These are phyloP conservation scores for Xylaria sp. DNA, from an alignment of 2,329 filamentous ascomycete species.

Conservation along the genomic window DNA sequence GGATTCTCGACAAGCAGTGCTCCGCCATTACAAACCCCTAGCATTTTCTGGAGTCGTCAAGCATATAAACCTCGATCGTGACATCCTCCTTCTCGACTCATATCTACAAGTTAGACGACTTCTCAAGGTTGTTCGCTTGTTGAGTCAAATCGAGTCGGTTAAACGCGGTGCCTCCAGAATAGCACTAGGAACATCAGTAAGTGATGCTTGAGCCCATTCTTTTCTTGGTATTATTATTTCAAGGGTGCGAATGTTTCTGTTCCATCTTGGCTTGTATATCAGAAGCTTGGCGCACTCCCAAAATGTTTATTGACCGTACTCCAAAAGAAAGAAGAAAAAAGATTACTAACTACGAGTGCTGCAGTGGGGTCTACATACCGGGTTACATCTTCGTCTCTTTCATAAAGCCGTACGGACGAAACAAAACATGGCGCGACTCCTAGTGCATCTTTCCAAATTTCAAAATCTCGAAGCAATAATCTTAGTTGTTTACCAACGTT, in stretches of 20 bases:
- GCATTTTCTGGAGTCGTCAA: constrained; percentile 53
- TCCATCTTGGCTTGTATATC: neutral
- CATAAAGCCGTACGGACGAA: constrained; percentile 50
- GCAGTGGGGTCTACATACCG: constrained; percentile 50
- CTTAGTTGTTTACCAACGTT: constrained; percentile 55
- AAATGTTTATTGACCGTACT: neutral
- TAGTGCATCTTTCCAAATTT: constrained; percentile 50
- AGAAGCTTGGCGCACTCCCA: neutral
- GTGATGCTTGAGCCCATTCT: neutral
- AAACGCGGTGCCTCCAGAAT: constrained; percentile 48
- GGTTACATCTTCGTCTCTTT: constrained; percentile 53
- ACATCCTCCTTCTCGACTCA: constrained; percentile 54
- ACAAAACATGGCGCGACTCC: constrained; percentile 49
- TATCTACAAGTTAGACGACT: constrained; percentile 55
- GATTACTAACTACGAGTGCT: neutral
- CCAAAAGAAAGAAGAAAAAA: neutral
- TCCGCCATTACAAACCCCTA: constrained; percentile 51
- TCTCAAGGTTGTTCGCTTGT: constrained; percentile 52
- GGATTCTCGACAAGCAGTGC: constrained; percentile 50
- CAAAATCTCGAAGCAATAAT: constrained; percentile 48
- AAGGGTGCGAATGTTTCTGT: neutral
- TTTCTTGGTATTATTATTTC: neutral
- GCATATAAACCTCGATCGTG: constrained; percentile 51
- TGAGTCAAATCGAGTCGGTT: constrained; percentile 52
- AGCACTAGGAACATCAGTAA: constrained; percentile 50